These are phyloP conservation scores for Sanguinoderma infundibulare DNA, from an alignment of 1,284 basidiomycete species.

Conservation along the genomic window DNA sequence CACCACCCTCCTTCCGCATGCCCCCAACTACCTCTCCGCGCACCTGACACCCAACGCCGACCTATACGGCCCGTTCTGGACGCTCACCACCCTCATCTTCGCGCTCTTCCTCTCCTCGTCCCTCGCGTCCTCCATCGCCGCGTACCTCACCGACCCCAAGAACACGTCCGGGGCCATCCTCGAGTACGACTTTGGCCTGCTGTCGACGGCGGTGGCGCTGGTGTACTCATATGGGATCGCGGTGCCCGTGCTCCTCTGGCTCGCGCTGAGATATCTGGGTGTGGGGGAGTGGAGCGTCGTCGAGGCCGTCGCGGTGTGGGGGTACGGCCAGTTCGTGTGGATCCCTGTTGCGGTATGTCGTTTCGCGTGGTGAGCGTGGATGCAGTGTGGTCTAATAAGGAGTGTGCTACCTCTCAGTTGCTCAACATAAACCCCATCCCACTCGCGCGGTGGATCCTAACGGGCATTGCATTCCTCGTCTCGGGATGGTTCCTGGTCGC, in stretches of 20 bases:
- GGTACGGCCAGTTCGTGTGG: conserved; percentile 77
- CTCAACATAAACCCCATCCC: conserved; percentile 83
- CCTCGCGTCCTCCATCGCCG: conserved; percentile 81
- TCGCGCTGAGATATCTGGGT: conserved; percentile 80
- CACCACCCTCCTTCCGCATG: conserved; percentile 70
- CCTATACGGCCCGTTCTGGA: conserved; percentile 94
- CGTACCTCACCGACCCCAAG: conserved; percentile 72
- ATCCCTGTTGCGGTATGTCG: conserved; percentile 74
- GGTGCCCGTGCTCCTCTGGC: conserved; percentile 81
- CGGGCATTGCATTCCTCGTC: conserved; percentile 69
- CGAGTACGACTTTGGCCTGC: conserved; percentile 83
- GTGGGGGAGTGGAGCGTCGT: conserved; percentile 86
- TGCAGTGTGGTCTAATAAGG: background rate
- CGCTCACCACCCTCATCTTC: conserved; percentile 90
- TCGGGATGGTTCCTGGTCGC: conserved; percentile 85
- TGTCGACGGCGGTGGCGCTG: conserved; percentile 81
- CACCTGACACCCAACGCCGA: conserved; percentile 71
- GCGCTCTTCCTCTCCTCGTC: conserved; percentile 91
- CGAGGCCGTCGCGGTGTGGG: conserved; percentile 79
- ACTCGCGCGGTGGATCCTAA: conserved; percentile 80
- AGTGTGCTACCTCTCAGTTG: conserved; percentile 46
- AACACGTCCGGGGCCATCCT: conserved; percentile 39
- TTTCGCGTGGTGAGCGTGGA: too few relatives aligned
- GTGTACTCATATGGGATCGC: conserved; percentile 88
- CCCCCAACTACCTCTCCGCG: conserved; percentile 55